These are phyloP conservation scores for Cytospora piceicola DNA, from an alignment of 2,329 filamentous ascomycete species.

Conservation along the genomic window DNA sequence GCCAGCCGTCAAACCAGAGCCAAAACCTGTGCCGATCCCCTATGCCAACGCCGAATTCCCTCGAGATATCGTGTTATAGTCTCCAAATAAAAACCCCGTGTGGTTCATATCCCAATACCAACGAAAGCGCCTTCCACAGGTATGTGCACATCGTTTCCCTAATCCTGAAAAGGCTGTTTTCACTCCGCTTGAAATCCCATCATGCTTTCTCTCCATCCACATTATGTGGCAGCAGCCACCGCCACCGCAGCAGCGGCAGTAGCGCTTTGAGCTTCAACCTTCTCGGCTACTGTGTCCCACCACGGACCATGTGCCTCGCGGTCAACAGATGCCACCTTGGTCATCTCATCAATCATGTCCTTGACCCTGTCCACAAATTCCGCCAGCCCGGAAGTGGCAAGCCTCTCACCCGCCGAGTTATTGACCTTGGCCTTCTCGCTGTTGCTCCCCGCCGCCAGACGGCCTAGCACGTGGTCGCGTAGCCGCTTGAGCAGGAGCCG, in stretches of 20 bases:
- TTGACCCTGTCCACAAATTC: constrained; percentile 74
- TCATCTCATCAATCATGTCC: constrained; percentile 70
- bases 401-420: constrained; percentile 69
- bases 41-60: not conserved
- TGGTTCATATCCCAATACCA: not conserved
- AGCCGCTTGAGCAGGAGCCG: constrained; percentile 71
- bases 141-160: not conserved
- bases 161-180: not conserved
- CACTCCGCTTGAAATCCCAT: not conserved
- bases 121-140: not conserved
- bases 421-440: constrained; percentile 73
- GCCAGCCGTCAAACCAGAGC: not conserved
- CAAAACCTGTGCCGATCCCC: not conserved
- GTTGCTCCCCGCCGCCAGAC: constrained; percentile 67
- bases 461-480: constrained; percentile 66
- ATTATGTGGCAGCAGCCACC: not conserved
- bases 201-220: not conserved
- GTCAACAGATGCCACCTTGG: constrained; percentile 68
- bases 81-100: not conserved
- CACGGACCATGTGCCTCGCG: constrained; percentile 68
- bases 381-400: constrained; percentile 70
- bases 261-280: constrained; percentile 50
- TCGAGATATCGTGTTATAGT: not conserved
- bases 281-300: constrained; percentile 70
- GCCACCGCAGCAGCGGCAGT: constrained; percentile 1